Base-by-base conservation (phyloP, 352 stramenopile species). In the Blastocystis sp. region DNA sequence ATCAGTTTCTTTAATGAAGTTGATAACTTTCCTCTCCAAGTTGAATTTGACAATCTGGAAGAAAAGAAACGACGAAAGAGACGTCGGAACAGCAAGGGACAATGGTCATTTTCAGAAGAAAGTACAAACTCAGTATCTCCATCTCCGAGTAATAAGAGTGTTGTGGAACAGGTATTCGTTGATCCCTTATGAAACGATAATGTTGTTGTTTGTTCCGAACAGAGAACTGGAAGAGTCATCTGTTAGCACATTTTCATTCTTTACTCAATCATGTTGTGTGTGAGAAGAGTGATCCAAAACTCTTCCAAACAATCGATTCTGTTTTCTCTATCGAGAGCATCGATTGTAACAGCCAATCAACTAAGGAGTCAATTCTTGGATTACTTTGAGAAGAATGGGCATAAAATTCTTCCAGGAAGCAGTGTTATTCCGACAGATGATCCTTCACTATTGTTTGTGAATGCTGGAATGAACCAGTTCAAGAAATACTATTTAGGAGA, bases 401-500 rank as follows among this genome's bases (percentile, higher is more conserved):
- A 94, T 58, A 67, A 75, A 24, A 89, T 94, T 4, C 89, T 94
- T 37, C 91, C 91, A 19, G 93, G 91, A 65, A 91, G 90, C 74
- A 92, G 91, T 57, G 88, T 95, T 9, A 89, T 93, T 9, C 91
- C 92, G 14, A 89, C 96, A 43, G 93, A 96, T 43, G 92, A 95
- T 88, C 94, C 96, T 61, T 98, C 95, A 49, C 91, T 98, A 71
- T 90, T 98, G 37, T 98, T 98, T 89, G 95, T 95, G 87, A 98
- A 98, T 89, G 95, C 95, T 6, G 95, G 95, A 66, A 98, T 98
- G 95, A 97, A 98, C 88, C 94, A 97, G 73, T 93, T 94, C 88
- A 94, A 94, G 80, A 91, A 95, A 88, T 96, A 92, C 89, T 96
- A 95, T 83, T 88, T 96, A 42, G 92, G 88, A 11, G 63, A 80